Evolutionary conservation across 129 eudicot genomes (phyloP).

Genomic region (Dittrichia graveolens): DNA sequence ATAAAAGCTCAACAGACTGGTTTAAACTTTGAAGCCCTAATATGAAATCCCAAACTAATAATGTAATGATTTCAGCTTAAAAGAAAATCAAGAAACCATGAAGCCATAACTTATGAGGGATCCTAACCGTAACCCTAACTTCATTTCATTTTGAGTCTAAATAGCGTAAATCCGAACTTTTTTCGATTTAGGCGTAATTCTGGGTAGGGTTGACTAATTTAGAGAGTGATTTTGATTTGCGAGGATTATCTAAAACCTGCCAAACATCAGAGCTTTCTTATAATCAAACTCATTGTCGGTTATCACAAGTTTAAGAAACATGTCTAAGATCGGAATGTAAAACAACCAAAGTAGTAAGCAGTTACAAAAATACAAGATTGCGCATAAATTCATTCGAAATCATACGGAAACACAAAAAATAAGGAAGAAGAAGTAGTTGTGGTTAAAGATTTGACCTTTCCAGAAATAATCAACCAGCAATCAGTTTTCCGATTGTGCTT

Average conservation of each 20-base stretch:
- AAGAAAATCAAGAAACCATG: too few species aligned
- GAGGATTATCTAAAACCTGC: background rate
- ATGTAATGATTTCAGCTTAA: too few species aligned
- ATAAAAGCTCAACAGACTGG: too few species aligned
- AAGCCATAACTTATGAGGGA: too few species aligned
- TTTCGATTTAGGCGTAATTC: background rate
- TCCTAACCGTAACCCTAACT: too few species aligned
- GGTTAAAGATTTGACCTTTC: conserved; percentile 50
- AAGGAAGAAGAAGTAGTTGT: background rate
- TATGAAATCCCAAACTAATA: too few species aligned
- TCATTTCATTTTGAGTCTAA: background rate
- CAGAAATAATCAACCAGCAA: conserved; percentile 74
- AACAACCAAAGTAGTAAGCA: conserved; percentile 3
- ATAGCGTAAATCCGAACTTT: background rate
- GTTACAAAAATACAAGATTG: background rate
- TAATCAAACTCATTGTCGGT: background rate
- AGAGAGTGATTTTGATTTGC: background rate
- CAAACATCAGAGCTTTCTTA: background rate
- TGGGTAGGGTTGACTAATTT: background rate
- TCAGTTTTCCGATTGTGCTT: conserved; percentile 54
- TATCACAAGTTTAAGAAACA: background rate
- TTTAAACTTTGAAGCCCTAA: too few species aligned
- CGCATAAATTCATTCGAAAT: conserved; percentile 1
- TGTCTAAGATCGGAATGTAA: background rate
- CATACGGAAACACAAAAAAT: background rate